Evolutionary conservation across 139 green algal genomes (phyloP), one percentile per base, ranked within the genome.

Genomic region (Chlorella ohadii): DNA sequence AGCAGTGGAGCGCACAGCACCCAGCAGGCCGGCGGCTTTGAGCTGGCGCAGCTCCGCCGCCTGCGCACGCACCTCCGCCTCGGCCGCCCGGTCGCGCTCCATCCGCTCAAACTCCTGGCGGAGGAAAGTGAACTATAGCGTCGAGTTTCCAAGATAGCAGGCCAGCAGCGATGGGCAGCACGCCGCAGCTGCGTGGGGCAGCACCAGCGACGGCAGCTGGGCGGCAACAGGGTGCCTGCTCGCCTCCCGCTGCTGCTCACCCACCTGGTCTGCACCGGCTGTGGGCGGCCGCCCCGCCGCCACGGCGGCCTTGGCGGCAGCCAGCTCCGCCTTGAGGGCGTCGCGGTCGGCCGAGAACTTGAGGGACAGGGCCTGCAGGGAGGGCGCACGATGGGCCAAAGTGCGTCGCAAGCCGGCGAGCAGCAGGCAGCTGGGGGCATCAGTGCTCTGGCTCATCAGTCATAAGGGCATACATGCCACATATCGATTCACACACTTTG

Each of bases 261-360:
- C 41, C 64, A 84, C 79, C 67, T 55, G 36, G 55, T 89, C 88
- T 44, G 85, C 83, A 27, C 87, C 85, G 1, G 87, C 92, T 11
- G 94, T 96, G 20, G 94, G 94, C 28, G 95, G 65, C 83, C 91
- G 44, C 7, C 93, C 94, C 15, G 83, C 78, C n/a, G 86, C 88
- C 39, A 92, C 23, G 20, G 82, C 77, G 17, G 75, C 28, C 38
- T 38, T 33, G 11, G 90, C 92, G 39, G 51, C 72, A 22, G 66
- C 36, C 23, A 97, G 79, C 25, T 90, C 76, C 19, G 65, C 70
- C 5, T 87, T 83, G 13, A 97, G 77, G 64, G 89, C 85, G 31
- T 91, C 87, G 44, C 86, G 87, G 73, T 96, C 92, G 12, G 84
- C 87, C 2, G 87, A 86, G 55, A 95, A 90, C 86, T 97, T 96